Percentiles rank a stretch among this genome's conserved stretches.
phyloP scores from a whole-genome alignment of 768 basidiomycete species.

The Sporobolomyces pararoseus region DNA sequence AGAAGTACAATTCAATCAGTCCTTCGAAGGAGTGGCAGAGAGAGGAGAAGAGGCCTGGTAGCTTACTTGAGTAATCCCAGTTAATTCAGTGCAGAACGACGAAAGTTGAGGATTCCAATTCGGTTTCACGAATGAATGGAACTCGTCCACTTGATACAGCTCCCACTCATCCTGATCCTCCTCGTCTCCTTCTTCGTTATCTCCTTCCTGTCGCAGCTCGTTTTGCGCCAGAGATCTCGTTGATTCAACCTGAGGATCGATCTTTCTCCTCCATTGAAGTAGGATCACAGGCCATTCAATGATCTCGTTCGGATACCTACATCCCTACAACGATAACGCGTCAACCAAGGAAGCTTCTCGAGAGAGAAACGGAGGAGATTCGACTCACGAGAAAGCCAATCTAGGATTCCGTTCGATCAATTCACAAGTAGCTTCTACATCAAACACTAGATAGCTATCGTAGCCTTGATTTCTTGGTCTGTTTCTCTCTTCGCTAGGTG shows the following conservation, averaged over 20 bases:
- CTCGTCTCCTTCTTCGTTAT: constrained; percentile 44
- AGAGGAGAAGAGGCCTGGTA: not conserved
- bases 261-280: constrained; percentile 60
- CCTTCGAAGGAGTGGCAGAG: not conserved
- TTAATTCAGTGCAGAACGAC: constrained; percentile 77
- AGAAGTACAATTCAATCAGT: too few relatives aligned
- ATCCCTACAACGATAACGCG: constrained; percentile 36
- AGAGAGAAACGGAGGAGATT: too few relatives aligned
- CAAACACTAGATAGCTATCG: constrained; percentile 79
- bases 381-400: constrained; percentile 32
- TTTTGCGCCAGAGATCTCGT: too few relatives aligned
- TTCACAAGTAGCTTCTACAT: constrained; percentile 80
- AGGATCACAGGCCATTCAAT: constrained; percentile 94
- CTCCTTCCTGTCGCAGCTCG: constrained; percentile 55
- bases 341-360: too few relatives aligned
- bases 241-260: too few relatives aligned
- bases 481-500: not conserved
- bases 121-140: constrained; percentile 81
- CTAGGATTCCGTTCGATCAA: constrained; percentile 13
- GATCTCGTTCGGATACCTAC: constrained; percentile 86
- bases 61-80: constrained; percentile 88
- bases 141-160: constrained; percentile 72
- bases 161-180: constrained; percentile 52
- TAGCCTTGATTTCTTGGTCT: constrained; percentile 48
- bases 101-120: constrained; percentile 79